Evolutionary conservation across 352 stramenopile species (phyloP), one percentile per base, ranked within the genome.

Genomic region (Globisporangium polare): DNA sequence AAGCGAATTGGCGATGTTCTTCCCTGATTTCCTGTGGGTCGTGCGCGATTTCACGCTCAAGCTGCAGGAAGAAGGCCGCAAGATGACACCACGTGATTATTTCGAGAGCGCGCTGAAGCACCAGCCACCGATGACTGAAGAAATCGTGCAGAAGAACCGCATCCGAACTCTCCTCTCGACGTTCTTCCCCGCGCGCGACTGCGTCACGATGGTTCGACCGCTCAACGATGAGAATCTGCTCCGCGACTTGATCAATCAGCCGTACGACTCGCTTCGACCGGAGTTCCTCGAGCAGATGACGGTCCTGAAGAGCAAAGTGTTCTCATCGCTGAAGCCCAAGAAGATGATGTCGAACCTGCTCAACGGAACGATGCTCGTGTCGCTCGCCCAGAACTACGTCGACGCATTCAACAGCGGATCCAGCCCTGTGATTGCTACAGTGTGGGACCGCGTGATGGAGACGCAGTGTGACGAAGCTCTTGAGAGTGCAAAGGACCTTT

Each of bases 361-460:
- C 26, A 86, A 76, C 62, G 85, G 85, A 17, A 20, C 73, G 9
- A 91, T 94, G 80, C 66, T 94, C n/a, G 67, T 78, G 17, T 78
- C 79, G 24, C 67, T 94, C 29, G 77, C 82, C 4, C 45, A 87
- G 46, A 85, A 80, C 52, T 91, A 91, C 29, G 72, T 90, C 1
- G 65, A 64, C 15, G 81, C 82, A 24, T 83, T 94, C 51, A 94
- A 92, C 58, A 78, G 67, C 24, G 84, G 83, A 52, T 68, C 75
- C 2, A 84, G 76, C 31, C 88, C 88, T 0, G 84, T 91, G 17
- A 96, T 96, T 41, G 73, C 83, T 3, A 92, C 72, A 9, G 86
- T 87, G 3, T 96, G 88, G 83, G 83, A 92, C 17, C 84, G 83
- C 53, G 86, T 97, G 8, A 58, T 92, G 4, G 74, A 93, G 61